Evolutionary conservation across 2,329 filamentous ascomycete genomes (phyloP), one percentile per base, ranked within the genome.

Genomic region (Epichloe hybrida): DNA sequence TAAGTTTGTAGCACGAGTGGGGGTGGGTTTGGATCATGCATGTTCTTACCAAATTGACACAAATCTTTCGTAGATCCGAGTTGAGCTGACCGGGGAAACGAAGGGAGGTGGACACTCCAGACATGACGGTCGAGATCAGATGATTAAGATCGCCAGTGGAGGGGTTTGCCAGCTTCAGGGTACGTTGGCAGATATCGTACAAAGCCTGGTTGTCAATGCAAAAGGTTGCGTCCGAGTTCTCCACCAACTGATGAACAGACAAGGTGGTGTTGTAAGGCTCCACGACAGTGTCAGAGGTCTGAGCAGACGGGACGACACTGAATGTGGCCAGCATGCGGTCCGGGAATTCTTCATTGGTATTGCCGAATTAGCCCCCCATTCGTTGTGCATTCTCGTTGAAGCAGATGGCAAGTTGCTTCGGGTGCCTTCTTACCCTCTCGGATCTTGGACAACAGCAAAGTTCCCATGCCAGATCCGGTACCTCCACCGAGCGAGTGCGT

Each of bases 281-380:
- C 65, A 98, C 93, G 65, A 98, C 93, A 67, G 93, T 98, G 72
- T 98, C 93, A 55, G 93, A 97, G 66, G 97, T 91, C 85, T 97
- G 97, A 69, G 93, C 91, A 46, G 91, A 97, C 65, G 91, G 93
- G 56, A 97, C 85, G 65, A 97, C 91, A 64, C 91, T 97, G 83
- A 96, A 97, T 59, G 91, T 97, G 61, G 93, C 91, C 91, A 97
- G 97, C 91, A 97, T 97, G 68, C 91, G 88, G 79, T 97, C 93
- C 67, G 91, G 91, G 79, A 97, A 97, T 77, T 97, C 91, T 54
- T 36, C 12, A 43, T 37, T 17, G 21, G n/a, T 15, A 23, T 23
- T 23, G 21, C 21, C 13, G 36, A 17, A 15, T 17, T 21, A 40
- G 37, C 36, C 2, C 17, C 17, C 36, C 17, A 31, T 23, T 31